Base-by-base conservation (phyloP, 192 early-diverging fungal genomes). In the Backusella morwellensis region DNA sequence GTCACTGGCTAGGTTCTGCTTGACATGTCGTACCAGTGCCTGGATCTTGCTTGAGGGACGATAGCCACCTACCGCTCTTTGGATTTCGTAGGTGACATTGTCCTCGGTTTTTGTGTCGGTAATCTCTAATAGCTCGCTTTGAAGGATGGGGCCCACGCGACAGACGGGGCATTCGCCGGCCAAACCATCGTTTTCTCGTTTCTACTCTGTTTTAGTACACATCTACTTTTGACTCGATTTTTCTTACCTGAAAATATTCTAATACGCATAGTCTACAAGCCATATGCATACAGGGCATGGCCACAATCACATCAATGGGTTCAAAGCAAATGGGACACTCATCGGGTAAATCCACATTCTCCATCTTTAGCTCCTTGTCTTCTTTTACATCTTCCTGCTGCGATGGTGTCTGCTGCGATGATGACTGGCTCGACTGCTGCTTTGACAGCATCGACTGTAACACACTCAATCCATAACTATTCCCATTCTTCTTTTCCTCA, bases 281-380 rank as follows among this genome's bases (percentile, higher is more conserved):
- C 34, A 83, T 80, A 78, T 90, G 89, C 83, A 87, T 86, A 52
- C 89, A 90, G 4, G 88, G 88, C 78, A 90, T 75, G 6, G 89
- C 41, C 17, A 89, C 84, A 38, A 82, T 84, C 15, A 76, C 78
- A 0, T 84, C 88, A 42, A 83, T 77, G 29, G 81, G 75, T 34
- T 90, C 89, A 76, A 87, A 86, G 40, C 89, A 90, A 6, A 90
- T 85, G 1, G 88, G 81, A 74, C 89, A 90, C 23, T 90, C 89
- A 23, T 75, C 68, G 23, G 70, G 38, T 35, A 59, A 32, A 35
- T 23, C 32, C 41, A 50, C 15, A 75, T 42, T 9, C 36, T 56
- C 47, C 47, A 50, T n/a, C 6, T 50, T 50, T 7, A n/a, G 8
- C 35, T 32, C 15, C 5, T 35, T 6, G 19, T 54, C 21, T 7